Conservation (phyloP, 2,329 filamentous ascomycete genomes). For the Neofusicoccum cordaticola region DNA sequence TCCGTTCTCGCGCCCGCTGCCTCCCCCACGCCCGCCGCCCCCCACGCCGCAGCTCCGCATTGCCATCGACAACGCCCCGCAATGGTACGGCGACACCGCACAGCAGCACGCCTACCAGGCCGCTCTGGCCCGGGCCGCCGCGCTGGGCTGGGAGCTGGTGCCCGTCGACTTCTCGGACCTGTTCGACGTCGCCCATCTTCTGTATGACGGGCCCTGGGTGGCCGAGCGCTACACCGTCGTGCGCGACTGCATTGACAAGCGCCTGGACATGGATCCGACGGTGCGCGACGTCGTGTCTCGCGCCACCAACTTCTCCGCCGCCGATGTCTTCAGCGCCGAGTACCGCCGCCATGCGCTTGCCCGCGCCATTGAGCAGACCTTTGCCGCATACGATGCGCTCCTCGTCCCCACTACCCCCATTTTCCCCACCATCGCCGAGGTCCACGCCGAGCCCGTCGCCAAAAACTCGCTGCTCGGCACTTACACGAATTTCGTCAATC, state of each 20-base stretch:
- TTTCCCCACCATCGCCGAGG: too few relatives aligned
- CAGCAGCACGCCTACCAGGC: not conserved
- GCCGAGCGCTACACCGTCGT: not conserved
- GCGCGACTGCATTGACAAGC: not conserved
- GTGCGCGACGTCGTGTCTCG: not conserved
- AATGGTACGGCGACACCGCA: not conserved
- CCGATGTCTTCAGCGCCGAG: too few relatives aligned
- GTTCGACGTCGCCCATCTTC: not conserved
- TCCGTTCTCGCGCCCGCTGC: not conserved
- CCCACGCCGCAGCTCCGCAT: not conserved
- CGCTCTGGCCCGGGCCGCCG: not conserved
- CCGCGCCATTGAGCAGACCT: too few relatives aligned
- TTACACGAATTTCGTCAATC: too few relatives aligned
- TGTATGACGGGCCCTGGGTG: not conserved
- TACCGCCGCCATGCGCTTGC: too few relatives aligned
- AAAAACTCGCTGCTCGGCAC: too few relatives aligned
- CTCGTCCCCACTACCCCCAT: too few relatives aligned
- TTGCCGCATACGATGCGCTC: too few relatives aligned
- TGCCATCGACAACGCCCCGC: not conserved
- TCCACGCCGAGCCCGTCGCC: too few relatives aligned
- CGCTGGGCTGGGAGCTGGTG: not conserved
- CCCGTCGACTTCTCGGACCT: not conserved
- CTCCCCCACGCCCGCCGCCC: not conserved
- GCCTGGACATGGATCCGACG: not conserved
- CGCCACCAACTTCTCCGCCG: not conserved